Percentiles rank a stretch among this genome's conserved stretches.
phyloP scores from a whole-genome alignment of 2,329 filamentous ascomycete genomes.

The Orbilia blumenaviensis region DNA sequence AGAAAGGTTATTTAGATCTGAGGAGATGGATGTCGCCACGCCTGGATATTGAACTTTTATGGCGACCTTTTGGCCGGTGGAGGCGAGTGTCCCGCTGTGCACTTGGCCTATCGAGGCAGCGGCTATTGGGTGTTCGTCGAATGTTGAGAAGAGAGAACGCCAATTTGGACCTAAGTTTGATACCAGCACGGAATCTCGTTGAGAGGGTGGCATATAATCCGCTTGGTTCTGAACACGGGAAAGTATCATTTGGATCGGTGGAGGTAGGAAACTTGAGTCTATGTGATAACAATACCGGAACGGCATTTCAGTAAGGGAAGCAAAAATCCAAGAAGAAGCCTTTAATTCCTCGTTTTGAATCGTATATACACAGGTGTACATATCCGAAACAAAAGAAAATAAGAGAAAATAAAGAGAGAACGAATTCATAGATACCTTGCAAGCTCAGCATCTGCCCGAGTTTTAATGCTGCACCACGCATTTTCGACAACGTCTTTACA shows the following conservation, averaged over 20 bases:
- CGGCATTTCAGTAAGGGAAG: not conserved
- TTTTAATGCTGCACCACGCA: constrained; percentile 97
- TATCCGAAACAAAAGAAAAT: constrained; percentile 8
- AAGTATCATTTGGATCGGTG: constrained; percentile 84
- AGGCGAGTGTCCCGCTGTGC: constrained; percentile 81
- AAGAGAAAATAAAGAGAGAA: not conserved
- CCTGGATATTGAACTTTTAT: constrained; percentile 98
- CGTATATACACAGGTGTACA: constrained; percentile 17
- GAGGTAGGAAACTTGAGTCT: constrained; percentile 92
- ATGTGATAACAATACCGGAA: not conserved
- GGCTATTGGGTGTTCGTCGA: constrained; percentile 90
- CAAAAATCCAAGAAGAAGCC: not conserved
- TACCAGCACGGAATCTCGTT: constrained; percentile 83
- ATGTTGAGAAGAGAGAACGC: constrained; percentile 82
- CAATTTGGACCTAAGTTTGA: constrained; percentile 83
- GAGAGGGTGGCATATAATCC: constrained; percentile 96
- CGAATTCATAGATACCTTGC: constrained; percentile 67
- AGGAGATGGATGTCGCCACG: constrained; percentile 94
- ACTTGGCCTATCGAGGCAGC: constrained; percentile 98
- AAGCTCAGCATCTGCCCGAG: constrained; percentile 98
- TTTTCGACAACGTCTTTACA: constrained; percentile 89
- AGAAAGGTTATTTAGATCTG: constrained; percentile 91
- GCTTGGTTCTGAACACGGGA: constrained; percentile 95
- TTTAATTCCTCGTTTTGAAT: not conserved
- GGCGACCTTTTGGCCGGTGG: constrained; percentile 76